Evolutionary conservation across 176 grass and related monocot genomes (phyloP).

Genomic region (Oryza nivara): DNA sequence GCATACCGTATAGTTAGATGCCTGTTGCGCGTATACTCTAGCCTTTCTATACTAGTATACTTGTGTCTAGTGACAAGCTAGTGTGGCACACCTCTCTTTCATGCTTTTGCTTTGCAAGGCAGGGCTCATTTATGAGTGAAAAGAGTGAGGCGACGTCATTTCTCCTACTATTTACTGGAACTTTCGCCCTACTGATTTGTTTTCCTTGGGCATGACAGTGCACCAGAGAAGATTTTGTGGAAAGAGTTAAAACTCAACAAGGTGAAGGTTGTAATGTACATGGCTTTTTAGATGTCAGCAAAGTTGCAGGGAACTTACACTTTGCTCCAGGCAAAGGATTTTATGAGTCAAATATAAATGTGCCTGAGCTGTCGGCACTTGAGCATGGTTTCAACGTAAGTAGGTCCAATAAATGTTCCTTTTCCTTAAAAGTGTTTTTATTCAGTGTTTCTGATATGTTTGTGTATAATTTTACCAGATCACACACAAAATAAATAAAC

Average conservation of each 20-base stretch:
- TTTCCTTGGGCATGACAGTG: slow-evolving; percentile 55
- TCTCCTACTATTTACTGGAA: slow-evolving; percentile 4
- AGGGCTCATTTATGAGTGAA: slow-evolving; percentile 14
- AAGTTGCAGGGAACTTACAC: slow-evolving; percentile 98
- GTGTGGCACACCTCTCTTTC: background rate
- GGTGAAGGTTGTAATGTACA: slow-evolving; percentile 93
- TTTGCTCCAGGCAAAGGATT: slow-evolving; percentile 93
- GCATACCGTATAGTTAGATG: background rate
- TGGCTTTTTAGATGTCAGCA: slow-evolving; percentile 91
- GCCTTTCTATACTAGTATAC: background rate
- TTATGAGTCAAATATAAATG: slow-evolving; percentile 76
- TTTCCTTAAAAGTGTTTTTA: background rate
- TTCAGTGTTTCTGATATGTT: slow-evolving; percentile 29
- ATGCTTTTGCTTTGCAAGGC: background rate
- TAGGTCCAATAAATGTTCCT: slow-evolving; percentile 12
- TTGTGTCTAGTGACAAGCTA: background rate
- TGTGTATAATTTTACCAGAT: slow-evolving; percentile 61
- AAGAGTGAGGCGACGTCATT: background rate
- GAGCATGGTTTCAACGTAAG: slow-evolving; percentile 89
- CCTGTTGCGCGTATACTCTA: background rate
- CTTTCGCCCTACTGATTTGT: background rate
- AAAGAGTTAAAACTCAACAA: slow-evolving; percentile 82
- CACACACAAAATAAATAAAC: slow-evolving; percentile 92
- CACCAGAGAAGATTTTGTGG: slow-evolving; percentile 84
- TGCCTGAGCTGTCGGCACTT: slow-evolving; percentile 63